Conservation (phyloP, 352 stramenopile genomes). For the Phytopythium montanum region DNA sequence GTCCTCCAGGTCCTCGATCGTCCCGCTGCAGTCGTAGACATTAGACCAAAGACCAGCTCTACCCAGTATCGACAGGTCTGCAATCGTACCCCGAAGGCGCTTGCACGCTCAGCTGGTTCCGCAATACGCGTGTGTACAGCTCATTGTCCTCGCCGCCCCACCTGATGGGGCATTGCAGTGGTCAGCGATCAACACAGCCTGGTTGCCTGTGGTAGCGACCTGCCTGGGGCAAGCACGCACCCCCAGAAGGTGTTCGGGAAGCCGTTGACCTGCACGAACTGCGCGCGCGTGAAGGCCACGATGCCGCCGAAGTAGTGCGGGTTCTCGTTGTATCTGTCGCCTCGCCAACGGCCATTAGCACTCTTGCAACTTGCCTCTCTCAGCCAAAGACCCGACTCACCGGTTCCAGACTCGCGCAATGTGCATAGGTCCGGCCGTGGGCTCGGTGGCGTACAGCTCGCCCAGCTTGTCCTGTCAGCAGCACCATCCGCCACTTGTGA, state of each 20-base stretch:
- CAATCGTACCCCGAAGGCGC: constrained; percentile 21
- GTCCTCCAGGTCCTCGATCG: constrained; percentile 42
- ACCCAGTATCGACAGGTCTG: background rate
- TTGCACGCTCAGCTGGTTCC: constrained; percentile 42
- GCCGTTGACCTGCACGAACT: constrained; percentile 94
- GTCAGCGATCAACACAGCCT: no score
- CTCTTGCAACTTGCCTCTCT: background rate
- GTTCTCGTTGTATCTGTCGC: constrained; percentile 88
- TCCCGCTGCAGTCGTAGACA: constrained; percentile 24
- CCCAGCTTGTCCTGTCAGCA: constrained; percentile 56
- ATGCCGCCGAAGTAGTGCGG: constrained; percentile 94
- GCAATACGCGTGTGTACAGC: constrained; percentile 47
- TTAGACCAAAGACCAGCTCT: background rate
- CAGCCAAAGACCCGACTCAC: background rate
- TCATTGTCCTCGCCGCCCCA: constrained; percentile 60
- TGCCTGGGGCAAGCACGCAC: background rate
- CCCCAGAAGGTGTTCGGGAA: constrained; percentile 96
- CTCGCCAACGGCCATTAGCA: background rate
- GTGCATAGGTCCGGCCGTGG: constrained; percentile 80
- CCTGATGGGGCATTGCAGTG: constrained; percentile 2
- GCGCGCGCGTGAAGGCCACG: constrained; percentile 80
- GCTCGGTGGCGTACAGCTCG: constrained; percentile 68
- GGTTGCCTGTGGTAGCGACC: background rate
- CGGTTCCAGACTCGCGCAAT: constrained; percentile 94
- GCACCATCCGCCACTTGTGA: background rate